Percentiles rank a stretch among this genome's conserved stretches.
Conservation (phyloP, 495 filamentous ascomycete species). For the Podospora conica region DNA sequence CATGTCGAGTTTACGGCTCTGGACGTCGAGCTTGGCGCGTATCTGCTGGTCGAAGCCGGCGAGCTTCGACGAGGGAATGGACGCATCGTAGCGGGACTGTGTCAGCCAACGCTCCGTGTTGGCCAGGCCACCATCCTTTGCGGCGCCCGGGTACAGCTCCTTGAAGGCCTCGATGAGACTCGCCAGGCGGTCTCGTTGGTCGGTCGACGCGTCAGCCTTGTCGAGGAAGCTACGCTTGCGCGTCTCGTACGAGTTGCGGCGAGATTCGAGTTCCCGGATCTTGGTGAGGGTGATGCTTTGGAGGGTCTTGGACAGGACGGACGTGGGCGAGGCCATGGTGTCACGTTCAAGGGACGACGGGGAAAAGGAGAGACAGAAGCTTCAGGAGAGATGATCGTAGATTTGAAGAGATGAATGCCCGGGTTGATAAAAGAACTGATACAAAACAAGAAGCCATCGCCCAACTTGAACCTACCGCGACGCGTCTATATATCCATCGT, state of each 20-base stretch:
- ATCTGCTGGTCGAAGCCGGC: conserved; percentile 37
- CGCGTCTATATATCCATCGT: conserved; percentile 1
- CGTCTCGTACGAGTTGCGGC: conserved; percentile 48
- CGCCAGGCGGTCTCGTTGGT: conserved; percentile 31
- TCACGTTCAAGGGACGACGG: not conserved
- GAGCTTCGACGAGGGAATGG: conserved; percentile 30
- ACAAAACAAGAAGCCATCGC: not conserved
- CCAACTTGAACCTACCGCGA: not conserved
- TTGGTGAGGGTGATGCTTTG: conserved; percentile 61
- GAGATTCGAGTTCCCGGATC: conserved; percentile 55
- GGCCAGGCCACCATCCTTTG: conserved; percentile 17
- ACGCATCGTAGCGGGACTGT: conserved; percentile 35
- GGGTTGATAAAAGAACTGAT: not conserved
- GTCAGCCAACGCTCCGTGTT: conserved; percentile 34
- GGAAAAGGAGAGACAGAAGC: not conserved
- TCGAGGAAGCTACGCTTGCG: conserved; percentile 34
- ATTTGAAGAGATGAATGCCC: too few species aligned
- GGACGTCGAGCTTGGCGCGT: conserved; percentile 34
- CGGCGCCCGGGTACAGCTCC: conserved; percentile 26
- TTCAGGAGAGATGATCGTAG: not conserved
- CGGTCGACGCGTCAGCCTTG: conserved; percentile 22
- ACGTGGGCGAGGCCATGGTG: conserved; percentile 30
- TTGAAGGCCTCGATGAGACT: conserved; percentile 38
- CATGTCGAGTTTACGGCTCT: conserved; percentile 53
- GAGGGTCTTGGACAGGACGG: conserved; percentile 52